Conservation (phyloP, 768 basidiomycete species). For the Rhodocollybia butyracea region DNA sequence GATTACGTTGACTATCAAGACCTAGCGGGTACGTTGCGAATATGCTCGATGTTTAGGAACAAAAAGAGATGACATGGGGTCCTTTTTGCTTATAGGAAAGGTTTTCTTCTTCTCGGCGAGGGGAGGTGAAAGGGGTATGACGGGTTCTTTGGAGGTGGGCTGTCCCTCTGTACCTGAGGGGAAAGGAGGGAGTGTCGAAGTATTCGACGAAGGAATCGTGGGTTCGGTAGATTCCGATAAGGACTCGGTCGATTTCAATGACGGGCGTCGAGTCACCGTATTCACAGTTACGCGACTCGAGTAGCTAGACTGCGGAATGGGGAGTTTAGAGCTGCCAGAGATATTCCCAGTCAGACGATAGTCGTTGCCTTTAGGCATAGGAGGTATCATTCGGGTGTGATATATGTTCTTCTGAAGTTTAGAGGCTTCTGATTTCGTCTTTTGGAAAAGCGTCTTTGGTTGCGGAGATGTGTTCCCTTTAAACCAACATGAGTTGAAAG, state of each 20-base stretch:
- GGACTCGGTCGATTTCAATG: conserved; percentile 15
- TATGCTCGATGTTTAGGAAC: conserved; percentile 73
- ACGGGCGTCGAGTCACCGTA: conserved; percentile 37
- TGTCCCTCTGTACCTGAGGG: neutral
- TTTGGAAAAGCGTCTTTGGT: conserved; percentile 75
- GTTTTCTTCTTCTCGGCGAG: no score
- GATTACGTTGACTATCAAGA: neutral
- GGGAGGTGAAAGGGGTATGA: neutral
- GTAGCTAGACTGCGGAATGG: conserved; percentile 27
- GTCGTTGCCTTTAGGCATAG: conserved; percentile 46
- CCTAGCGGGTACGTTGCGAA: conserved; percentile 46
- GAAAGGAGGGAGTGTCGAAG: neutral
- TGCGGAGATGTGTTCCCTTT: conserved; percentile 35
- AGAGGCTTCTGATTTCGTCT: conserved; percentile 67
- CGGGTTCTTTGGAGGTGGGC: neutral
- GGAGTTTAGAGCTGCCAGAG: conserved; percentile 30
- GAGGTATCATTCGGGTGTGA: conserved; percentile 47
- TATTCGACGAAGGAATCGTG: conserved; percentile 7
- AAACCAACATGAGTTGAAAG: neutral
- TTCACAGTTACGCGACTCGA: conserved; percentile 49
- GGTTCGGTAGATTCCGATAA: conserved; percentile 10
- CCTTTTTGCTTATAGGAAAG: conserved; percentile 47
- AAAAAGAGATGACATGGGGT: conserved; percentile 61
- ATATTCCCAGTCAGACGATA: conserved; percentile 37
- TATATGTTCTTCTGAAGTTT: conserved; percentile 65